Base-by-base conservation (phyloP, 23 red algal genomes). In the Porphyridium purpureum region DNA sequence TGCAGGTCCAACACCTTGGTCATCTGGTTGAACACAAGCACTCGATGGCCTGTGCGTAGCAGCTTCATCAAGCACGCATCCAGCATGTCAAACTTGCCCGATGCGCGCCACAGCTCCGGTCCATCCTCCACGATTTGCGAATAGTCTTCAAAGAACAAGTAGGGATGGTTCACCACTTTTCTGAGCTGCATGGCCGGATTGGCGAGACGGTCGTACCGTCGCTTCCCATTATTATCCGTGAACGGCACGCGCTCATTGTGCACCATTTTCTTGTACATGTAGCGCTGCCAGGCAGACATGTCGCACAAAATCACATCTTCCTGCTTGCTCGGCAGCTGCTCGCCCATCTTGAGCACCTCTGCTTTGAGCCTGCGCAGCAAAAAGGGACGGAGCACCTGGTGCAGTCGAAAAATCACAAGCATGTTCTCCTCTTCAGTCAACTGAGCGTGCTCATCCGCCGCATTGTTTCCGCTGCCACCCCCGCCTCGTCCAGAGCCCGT, bases 21-120 rank as follows among this genome's bases (percentile, higher is more conserved):
- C 90, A 98, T 98, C 67, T 98, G 90, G 62, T 98, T 98, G 54
- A 98, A 98, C 19, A 98, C 69, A 17, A 98, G 71, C 26, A 98
- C 65, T 1, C 90, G 71, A 35, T 98, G 90, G 47, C 65, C 90
- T 1, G 72, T 80, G 33, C 68, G 41, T 21, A 98, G 79, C 33
- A 98, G 80, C 52, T 98, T 98, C 5, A 25, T 62, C 29, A 98
- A 48, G 42, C 76, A 86, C 24, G 81, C 65, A 32, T 98, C 90
- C 2, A 98, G 64, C 55, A 86, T 81, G 21, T 81, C 70, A 74
- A 98, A 98, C 56, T 98, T 98, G 28, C 90, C 90, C 2, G 90
- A 80, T 14, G 79, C 66, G 17, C 90, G 57, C 69, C 64, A 72
- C 42, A 86, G 54, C 57, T 74, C n/a, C 11, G 56, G 55, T 26